Base-by-base conservation (phyloP, 2,329 filamentous ascomycete species). In the Orbilia quercus region DNA sequence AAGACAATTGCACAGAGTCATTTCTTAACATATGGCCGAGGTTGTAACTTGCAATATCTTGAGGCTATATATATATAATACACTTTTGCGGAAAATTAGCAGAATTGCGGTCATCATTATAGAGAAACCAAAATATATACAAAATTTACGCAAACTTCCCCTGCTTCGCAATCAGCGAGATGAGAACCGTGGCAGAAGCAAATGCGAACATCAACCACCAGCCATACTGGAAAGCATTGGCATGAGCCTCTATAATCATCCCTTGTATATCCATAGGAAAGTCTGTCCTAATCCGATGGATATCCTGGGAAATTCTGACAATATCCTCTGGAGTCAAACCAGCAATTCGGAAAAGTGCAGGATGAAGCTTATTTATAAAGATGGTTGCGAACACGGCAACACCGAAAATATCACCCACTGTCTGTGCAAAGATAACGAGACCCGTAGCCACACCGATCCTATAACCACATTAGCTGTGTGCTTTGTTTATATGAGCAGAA, bases 161-260 rank as follows among this genome's bases (percentile, higher is more conserved):
- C 36, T 63, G 58, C 34, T 63, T 63, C 23, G 58, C 58, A 22
- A 63, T 20, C 4, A 63, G 47, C 14, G 58, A 63, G 20, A 63
- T 23, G 28, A 53, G 31, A 34, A 63, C 58, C 45, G 20, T 63
- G 11, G 45, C 45, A 31, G 34, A 28, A 2, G 58, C 58, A 44
- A 63, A 63, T 11, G 58, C 58, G 40, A 63, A 63, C 58, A 63
- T 63, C 7, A 63, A 20, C 58, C 58, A 63, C 58, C 58, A 63
- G 28, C 58, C 58, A 45, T 63, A 12, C 22, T 63, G 58, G 9
- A 63, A 42, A 18, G 58, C 58, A 4, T 44, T 42, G 11, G 34
- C 45, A 22, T 63, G 58, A 53, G 58, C 58, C n/a, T 53, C 47
- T 16, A 63, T 38, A 44, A 63, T 31, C 7, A 50, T 2, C 7